Conservation (phyloP, 768 basidiomycete genomes). For the Rhodosporidiobolus sp. region DNA sequence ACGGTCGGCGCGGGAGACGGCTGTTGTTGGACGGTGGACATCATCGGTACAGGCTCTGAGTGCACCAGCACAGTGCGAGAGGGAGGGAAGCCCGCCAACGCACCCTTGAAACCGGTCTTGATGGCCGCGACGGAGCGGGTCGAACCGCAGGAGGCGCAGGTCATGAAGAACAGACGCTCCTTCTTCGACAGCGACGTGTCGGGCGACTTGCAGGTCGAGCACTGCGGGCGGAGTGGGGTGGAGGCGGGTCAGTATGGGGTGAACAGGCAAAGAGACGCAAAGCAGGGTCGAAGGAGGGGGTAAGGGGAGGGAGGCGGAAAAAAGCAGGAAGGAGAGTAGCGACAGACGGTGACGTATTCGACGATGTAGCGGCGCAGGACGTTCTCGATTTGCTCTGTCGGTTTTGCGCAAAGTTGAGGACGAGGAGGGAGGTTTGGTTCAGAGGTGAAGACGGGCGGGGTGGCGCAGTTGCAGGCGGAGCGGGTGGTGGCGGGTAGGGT, state of each 20-base stretch:
- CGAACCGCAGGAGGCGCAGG: slow-evolving; percentile 85
- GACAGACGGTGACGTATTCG: slow-evolving; percentile 54
- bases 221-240: slow-evolving; percentile 46
- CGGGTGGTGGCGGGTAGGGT: too few species aligned
- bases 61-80: too few species aligned
- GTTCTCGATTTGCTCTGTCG: slow-evolving; percentile 61
- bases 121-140: slow-evolving; percentile 89
- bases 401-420: neutral
- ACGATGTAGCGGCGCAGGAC: slow-evolving; percentile 85
- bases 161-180: slow-evolving; percentile 95
- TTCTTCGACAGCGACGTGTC: slow-evolving; percentile 96
- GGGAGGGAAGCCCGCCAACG: too few species aligned
- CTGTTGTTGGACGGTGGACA: too few species aligned
- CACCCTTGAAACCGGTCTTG: slow-evolving; percentile 74
- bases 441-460: neutral
- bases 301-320: too few species aligned
- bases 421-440: neutral
- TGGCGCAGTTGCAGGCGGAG: too few species aligned
- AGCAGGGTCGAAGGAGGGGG: neutral
- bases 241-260: slow-evolving; percentile 50
- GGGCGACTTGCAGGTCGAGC: slow-evolving; percentile 98
- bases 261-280: slow-evolving; percentile 86
- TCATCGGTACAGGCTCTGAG: too few species aligned
- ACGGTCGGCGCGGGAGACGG: too few species aligned
- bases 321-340: too few species aligned